Base-by-base conservation (phyloP, 441 rosid genomes). In the Manihot esculenta region DNA sequence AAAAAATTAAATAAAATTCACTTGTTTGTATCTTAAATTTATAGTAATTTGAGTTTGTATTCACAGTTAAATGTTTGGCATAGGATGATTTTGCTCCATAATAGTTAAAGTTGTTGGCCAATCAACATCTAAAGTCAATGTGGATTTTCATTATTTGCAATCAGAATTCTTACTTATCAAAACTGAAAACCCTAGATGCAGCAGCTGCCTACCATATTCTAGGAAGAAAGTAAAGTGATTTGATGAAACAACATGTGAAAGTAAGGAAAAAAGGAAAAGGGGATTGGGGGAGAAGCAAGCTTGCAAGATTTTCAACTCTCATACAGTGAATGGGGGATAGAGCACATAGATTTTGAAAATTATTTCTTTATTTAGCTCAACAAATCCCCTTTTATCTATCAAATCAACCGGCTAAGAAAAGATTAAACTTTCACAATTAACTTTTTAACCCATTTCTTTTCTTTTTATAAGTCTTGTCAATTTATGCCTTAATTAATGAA, bases 81-180 rank as follows among this genome's bases (percentile, higher is more conserved):
- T n/a, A n/a, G n/a, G n/a, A n/a, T 30, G 35, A 30, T 30, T 4
- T 41, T 62, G 41, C 14, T 45, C 41, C 41, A 8, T 64, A 15
- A 45, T 47, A 7, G 14, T 62, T 12, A 5, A 7, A 30, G 64
- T 66, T 21, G 72, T 45, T 66, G 44, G 56, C 13, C 35, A 62
- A 76, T 74, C 79, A 69, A 69, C 71, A 75, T 75, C 84, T 38
- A 1, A 72, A 55, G 79, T 77, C 76, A 80, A 68, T 58, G 23
- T 41, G 65, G 21, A 20, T 51, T 30, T 30, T 33, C 71, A 72
- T 44, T 56, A 62, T 63, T 50, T 66, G 17, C 30, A 49, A 55
- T 66, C 62, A 62, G 41, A 20, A 11, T 15, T 3, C 17, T n/a
- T n/a, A n/a, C n/a, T n/a, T n/a, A n/a, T n/a, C n/a, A n/a, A n/a